Evolutionary conservation across 345 rosid genomes (phyloP).

Genomic region (Salix udensis): DNA sequence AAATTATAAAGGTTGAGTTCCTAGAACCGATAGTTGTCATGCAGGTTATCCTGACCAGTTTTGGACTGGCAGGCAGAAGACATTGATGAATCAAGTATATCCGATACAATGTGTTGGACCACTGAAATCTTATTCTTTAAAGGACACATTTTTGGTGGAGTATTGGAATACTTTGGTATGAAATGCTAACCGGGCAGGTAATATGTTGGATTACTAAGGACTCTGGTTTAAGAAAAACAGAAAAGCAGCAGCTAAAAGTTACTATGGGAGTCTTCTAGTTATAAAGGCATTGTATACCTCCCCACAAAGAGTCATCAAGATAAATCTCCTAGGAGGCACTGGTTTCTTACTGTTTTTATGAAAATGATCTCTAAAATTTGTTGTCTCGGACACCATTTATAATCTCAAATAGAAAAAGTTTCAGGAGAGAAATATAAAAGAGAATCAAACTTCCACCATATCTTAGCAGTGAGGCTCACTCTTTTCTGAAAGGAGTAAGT

Average conservation of each 20-base stretch:
- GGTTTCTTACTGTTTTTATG: not conserved
- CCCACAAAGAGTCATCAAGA: not conserved
- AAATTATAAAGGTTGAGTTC: not conserved
- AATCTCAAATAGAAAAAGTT: constrained; percentile 62
- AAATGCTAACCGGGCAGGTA: constrained; percentile 75
- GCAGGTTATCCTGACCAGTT: constrained; percentile 70
- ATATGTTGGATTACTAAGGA: not conserved
- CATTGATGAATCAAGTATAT: constrained; percentile 59
- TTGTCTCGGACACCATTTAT: constrained; percentile 53
- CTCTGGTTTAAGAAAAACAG: not conserved
- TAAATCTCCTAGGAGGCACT: not conserved
- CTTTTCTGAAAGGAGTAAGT: constrained; percentile 68
- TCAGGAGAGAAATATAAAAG: constrained; percentile 65
- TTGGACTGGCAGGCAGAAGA: constrained; percentile 73
- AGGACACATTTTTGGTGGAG: constrained; percentile 83
- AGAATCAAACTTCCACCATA: constrained; percentile 67
- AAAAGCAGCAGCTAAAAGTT: not conserved
- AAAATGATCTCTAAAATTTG: not conserved
- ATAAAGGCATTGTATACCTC: not conserved
- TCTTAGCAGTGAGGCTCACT: constrained; percentile 60
- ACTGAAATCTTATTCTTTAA: constrained; percentile 59
- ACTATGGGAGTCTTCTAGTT: not conserved
- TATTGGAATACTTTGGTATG: constrained; percentile 56
- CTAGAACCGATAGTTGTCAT: not conserved
- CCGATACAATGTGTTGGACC: constrained; percentile 72